phyloP scores from a whole-genome alignment of 2,329 filamentous ascomycete species.

The Cladosporium phlei region DNA sequence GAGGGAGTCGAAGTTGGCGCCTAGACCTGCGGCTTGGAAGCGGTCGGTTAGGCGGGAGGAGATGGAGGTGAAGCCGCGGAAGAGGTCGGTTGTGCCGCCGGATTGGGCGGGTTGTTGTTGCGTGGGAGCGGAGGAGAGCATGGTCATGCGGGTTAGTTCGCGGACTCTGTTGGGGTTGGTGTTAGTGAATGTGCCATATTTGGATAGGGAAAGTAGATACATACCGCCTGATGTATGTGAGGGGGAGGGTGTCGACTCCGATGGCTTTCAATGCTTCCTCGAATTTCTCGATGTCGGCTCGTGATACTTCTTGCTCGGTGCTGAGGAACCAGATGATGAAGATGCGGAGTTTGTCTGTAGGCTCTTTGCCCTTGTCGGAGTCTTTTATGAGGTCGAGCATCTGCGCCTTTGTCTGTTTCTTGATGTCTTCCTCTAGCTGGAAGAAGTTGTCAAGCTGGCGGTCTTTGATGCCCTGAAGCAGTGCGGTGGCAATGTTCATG shows the following conservation, averaged over 20 bases:
- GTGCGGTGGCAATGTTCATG: slow-evolving; percentile 90
- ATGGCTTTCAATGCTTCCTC: slow-evolving; percentile 74
- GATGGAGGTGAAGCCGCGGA: slow-evolving; percentile 88
- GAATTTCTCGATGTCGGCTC: slow-evolving; percentile 78
- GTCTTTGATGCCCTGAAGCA: slow-evolving; percentile 81
- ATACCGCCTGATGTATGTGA: slow-evolving; percentile 83
- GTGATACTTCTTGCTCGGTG: slow-evolving; percentile 80
- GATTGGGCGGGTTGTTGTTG: slow-evolving; percentile 50
- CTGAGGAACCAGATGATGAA: slow-evolving; percentile 98
- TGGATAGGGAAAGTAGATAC: slow-evolving; percentile 25
- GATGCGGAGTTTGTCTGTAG: slow-evolving; percentile 82
- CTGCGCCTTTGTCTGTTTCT: slow-evolving; percentile 84
- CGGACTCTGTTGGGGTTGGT: slow-evolving; percentile 58
- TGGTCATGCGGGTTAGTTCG: slow-evolving; percentile 95
- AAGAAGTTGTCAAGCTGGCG: slow-evolving; percentile 94
- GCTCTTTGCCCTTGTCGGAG: slow-evolving; percentile 72
- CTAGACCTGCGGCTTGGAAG: slow-evolving; percentile 83
- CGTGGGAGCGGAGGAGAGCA: slow-evolving; percentile 79
- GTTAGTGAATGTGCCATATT: neutral
- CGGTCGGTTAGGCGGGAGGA: slow-evolving; percentile 89
- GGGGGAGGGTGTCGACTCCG: slow-evolving; percentile 69
- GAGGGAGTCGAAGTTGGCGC: slow-evolving; percentile 84
- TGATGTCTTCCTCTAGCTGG: slow-evolving; percentile 87
- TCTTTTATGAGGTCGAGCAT: slow-evolving; percentile 83
- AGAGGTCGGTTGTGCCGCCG: slow-evolving; percentile 69